Percentiles rank a stretch among this genome's conserved stretches.
Evolutionary conservation across 2,329 filamentous ascomycete genomes (phyloP).

Genomic region (Gliomastix tumulicola): DNA sequence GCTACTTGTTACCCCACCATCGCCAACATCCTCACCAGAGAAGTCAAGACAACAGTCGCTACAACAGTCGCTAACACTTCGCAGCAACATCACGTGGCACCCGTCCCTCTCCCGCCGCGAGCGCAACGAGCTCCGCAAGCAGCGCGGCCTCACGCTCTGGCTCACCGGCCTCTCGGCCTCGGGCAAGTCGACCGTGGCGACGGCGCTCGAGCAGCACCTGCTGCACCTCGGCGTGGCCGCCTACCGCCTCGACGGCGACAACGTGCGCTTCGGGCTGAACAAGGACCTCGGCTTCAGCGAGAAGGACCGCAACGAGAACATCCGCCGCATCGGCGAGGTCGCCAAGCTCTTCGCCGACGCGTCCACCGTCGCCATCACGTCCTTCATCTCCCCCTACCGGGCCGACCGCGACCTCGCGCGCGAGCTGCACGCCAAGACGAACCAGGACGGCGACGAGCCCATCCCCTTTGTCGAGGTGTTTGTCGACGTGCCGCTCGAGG

Average conservation of each 20-base stretch:
- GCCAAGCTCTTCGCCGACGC: conserved; percentile 95
- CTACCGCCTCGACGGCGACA: conserved; percentile 96
- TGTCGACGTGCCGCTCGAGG: conserved; percentile 84
- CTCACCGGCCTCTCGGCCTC: conserved; percentile 94
- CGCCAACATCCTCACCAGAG: neutral
- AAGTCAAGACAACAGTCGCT: neutral
- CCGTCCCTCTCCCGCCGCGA: conserved; percentile 71
- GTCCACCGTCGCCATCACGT: conserved; percentile 81
- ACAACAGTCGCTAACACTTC: conserved; percentile 4
- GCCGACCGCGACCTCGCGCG: conserved; percentile 80
- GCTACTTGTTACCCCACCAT: neutral
- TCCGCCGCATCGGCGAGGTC: conserved; percentile 91
- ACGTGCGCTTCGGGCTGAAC: conserved; percentile 96
- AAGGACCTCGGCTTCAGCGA: conserved; percentile 95
- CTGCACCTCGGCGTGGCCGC: conserved; percentile 76
- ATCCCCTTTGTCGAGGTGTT: conserved; percentile 91
- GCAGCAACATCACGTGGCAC: conserved; percentile 88
- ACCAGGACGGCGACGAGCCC: conserved; percentile 46
- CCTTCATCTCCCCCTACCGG: conserved; percentile 93
- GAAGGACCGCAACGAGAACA: conserved; percentile 94
- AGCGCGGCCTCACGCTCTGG: conserved; percentile 93
- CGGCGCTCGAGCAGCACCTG: conserved; percentile 93
- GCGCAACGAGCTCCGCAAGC: conserved; percentile 68
- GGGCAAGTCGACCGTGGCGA: conserved; percentile 95
- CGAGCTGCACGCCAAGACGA: conserved; percentile 60